Evolutionary conservation across 805 yeast genomes (phyloP), one percentile per base, ranked within the genome.

Genomic region (Komagataella populi): DNA sequence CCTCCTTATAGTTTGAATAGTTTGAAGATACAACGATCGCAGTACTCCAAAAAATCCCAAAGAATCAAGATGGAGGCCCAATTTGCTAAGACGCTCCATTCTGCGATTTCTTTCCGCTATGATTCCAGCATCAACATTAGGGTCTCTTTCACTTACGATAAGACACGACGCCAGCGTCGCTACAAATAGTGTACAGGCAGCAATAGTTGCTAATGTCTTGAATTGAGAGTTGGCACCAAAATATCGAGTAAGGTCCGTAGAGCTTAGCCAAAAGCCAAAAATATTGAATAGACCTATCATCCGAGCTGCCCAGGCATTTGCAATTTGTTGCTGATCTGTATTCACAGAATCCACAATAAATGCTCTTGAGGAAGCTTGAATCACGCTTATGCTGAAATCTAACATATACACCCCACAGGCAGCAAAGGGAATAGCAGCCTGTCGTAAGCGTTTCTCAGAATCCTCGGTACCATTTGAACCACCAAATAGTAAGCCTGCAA

Each of bases 251-350:
- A 80, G 59, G 52, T 78, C 69, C 36, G 75, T 55, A 0, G 81
- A 65, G 3, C 83, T 81, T 44, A 81, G 55, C 56, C 71, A 70
- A 59, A 76, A 81, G 3, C 84, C 84, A 20, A 74, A 56, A 10
- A 81, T 76, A 54, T 80, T 81, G 55, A 82, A 81, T 1, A 68
- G 66, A 0, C 84, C 81, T 49, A 78, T 77, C 79, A 81, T 70
- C 49, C 82, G 64, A 1, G 84, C 83, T 1, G 84, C 85, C 83
- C 82, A 77, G 1, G 83, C 84, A 59, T 80, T 80, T 7, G 83
- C 81, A 4, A 66, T 57, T 51, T 74, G 77, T 56, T 81, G 85
- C 55, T 78, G 84, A 49, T 67, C 62, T 0, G 78, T 69, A 4
- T 82, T 77, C 6, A 79, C 78, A 54, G 77, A 75, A 57, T 80